Evolutionary conservation across 2,329 filamentous ascomycete genomes (phyloP).

Genomic region (Aureobasidium vineae): DNA sequence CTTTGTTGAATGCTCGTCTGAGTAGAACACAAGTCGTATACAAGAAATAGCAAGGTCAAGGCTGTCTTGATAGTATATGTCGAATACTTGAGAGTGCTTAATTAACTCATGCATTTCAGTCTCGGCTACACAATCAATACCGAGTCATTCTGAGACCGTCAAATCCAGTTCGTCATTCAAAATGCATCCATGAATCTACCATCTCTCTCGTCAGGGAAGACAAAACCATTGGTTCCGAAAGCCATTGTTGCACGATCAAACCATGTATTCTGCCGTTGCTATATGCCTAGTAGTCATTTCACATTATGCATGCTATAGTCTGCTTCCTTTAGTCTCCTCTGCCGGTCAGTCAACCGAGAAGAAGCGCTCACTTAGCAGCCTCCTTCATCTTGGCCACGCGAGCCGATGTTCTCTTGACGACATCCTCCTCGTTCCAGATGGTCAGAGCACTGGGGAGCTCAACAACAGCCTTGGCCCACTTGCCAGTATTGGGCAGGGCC

Average conservation of each 20-base stretch:
- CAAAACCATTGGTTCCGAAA: background rate
- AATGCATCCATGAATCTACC: background rate
- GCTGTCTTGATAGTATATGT: background rate
- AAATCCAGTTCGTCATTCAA: too few species aligned
- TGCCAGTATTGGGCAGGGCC: constrained; percentile 33
- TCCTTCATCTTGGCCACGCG: constrained; percentile 43
- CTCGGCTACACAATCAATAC: too few species aligned
- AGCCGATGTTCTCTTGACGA: constrained; percentile 46
- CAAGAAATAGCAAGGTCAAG: background rate
- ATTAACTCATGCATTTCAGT: too few species aligned
- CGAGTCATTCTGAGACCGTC: too few species aligned
- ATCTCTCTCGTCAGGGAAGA: too few species aligned
- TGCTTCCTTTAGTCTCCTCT: background rate
- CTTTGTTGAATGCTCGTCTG: background rate
- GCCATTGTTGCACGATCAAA: background rate
- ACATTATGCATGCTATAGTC: constrained; percentile 4
- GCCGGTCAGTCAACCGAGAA: background rate
- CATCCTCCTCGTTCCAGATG: constrained; percentile 57
- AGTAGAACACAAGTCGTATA: background rate
- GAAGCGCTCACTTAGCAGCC: constrained; percentile 29
- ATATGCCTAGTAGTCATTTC: background rate
- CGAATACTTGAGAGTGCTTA: background rate
- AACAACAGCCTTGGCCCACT: constrained; percentile 35
- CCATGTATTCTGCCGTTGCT: background rate
- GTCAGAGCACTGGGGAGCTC: constrained; percentile 60